Evolutionary conservation across 108 stramenopile genomes (phyloP).

Genomic region (Epithemia pelagica): DNA sequence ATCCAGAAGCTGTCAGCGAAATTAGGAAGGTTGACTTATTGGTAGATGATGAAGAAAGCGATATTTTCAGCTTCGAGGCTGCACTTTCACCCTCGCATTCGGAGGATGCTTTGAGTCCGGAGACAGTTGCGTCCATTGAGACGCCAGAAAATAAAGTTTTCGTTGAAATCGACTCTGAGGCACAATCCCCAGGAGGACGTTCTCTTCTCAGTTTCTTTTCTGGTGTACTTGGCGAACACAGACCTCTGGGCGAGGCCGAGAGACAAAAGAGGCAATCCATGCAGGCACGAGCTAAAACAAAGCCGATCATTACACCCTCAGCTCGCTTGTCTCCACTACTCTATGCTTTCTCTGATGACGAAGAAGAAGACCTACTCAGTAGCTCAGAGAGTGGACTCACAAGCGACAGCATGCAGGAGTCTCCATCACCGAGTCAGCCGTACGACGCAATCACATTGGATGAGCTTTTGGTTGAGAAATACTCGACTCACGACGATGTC

Average conservation of each 20-base stretch:
- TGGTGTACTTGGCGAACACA: not conserved
- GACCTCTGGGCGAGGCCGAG: not conserved
- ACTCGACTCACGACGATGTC: not conserved
- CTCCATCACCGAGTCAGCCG: not conserved
- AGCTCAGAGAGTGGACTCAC: not conserved
- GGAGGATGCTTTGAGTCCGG: not conserved
- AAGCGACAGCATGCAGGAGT: not conserved
- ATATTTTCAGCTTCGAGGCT: conserved; percentile 12
- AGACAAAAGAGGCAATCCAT: not conserved
- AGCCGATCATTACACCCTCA: not conserved
- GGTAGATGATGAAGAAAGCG: conserved; percentile 8
- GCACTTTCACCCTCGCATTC: conserved; percentile 5
- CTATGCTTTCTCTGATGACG: not conserved
- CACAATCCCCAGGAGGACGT: not conserved
- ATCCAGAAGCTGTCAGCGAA: not conserved
- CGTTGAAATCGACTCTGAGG: not conserved
- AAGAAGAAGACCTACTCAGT: not conserved
- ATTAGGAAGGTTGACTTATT: not conserved
- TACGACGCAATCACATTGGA: not conserved
- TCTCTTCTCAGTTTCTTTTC: not conserved
- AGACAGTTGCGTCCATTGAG: not conserved
- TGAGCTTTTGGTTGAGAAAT: not conserved
- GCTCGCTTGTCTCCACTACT: not conserved
- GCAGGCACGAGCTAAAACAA: not conserved
- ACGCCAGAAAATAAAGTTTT: not conserved